Evolutionary conservation across 2,329 filamentous ascomycete species (phyloP).

Genomic region (Nigrograna mackinnonii): DNA sequence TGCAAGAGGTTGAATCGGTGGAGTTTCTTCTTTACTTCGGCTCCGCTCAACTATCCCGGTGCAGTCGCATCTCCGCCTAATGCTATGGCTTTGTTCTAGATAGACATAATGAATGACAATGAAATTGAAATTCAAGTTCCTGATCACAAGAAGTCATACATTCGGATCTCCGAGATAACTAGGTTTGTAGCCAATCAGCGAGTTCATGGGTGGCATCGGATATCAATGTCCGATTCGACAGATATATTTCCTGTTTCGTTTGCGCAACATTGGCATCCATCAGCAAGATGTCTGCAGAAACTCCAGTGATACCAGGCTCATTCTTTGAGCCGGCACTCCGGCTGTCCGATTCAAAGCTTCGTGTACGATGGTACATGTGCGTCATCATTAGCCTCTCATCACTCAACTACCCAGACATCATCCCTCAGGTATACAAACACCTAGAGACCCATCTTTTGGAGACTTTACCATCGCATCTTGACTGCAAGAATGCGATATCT

Average conservation of each 20-base stretch:
- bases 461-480: neutral
- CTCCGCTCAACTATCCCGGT: neutral
- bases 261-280: too few species aligned
- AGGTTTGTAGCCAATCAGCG: too few species aligned
- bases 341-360: neutral
- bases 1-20: neutral
- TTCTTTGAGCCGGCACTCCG: conserved; percentile 1
- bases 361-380: conserved; percentile 6
- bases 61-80: neutral
- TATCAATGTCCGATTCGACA: too few species aligned
- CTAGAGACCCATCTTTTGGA: neutral
- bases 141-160: too few species aligned
- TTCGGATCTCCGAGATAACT: too few species aligned
- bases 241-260: too few species aligned
- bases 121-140: too few species aligned
- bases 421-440: conserved; percentile 3
- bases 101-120: neutral
- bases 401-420: conserved; percentile 4
- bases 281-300: neutral
- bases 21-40: conserved; percentile 1
- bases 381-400: conserved; percentile 2
- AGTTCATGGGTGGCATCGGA: too few species aligned
- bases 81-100: conserved; percentile 1
- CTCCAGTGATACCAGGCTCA: neutral
- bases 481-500: conserved; percentile 1